These are phyloP conservation scores for Taiozyma sp. DNA, from an alignment of 1,139 yeast species.

Conservation along the genomic window DNA sequence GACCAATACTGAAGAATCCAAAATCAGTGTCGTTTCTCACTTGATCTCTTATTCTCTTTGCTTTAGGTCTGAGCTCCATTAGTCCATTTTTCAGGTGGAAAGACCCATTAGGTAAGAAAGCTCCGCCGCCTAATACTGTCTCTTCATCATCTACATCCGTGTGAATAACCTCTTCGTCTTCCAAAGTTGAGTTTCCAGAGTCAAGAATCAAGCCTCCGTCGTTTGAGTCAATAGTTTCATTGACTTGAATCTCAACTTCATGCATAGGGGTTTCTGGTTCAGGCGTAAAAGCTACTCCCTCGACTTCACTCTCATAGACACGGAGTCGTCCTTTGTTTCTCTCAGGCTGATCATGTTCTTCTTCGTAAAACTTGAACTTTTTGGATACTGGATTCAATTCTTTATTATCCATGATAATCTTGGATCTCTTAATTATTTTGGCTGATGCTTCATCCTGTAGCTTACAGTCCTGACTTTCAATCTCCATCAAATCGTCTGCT, in stretches of 20 bases:
- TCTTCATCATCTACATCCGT: background rate
- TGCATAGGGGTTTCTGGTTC: background rate
- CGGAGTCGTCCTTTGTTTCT: background rate
- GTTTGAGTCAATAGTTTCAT: background rate
- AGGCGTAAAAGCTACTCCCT: background rate
- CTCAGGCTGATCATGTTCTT: background rate
- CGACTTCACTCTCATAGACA: background rate
- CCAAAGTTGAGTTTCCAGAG: background rate
- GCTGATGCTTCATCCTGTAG: background rate
- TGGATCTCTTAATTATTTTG: background rate
- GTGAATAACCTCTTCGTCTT: background rate
- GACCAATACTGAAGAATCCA: slow-evolving; percentile 6
- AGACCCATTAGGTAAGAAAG: background rate
- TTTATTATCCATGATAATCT: background rate
- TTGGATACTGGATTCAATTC: background rate
- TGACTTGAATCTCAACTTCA: background rate
- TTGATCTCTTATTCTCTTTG: background rate
- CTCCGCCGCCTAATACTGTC: background rate
- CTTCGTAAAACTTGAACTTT: background rate
- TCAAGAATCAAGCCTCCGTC: background rate
- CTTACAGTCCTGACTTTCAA: background rate
- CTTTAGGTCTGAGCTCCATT: background rate
- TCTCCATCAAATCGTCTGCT: background rate
- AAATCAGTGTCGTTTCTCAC: slow-evolving; percentile 2
- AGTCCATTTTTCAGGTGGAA: background rate